Conservation (phyloP, 2,329 filamentous ascomycete species). For the Cladophialophora bantiana region DNA sequence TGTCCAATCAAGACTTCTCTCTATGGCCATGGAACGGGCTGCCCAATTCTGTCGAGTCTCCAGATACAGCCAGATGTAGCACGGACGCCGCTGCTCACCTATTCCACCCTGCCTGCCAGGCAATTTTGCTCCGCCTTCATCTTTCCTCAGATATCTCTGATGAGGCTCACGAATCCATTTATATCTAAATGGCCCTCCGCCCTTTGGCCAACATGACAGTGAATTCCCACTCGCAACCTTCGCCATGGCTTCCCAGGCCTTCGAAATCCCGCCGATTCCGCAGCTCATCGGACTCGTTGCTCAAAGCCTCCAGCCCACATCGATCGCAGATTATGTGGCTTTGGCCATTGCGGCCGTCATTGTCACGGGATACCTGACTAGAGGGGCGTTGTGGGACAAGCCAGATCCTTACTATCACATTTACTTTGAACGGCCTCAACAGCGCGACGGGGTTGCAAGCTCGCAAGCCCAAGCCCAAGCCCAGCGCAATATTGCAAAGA, state of each 20-base stretch:
- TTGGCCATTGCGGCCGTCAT: slow-evolving; percentile 48
- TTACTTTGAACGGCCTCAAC: slow-evolving; percentile 59
- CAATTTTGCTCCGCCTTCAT: neutral
- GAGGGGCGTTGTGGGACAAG: slow-evolving; percentile 56
- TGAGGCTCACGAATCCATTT: slow-evolving; percentile 6
- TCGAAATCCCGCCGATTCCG: slow-evolving; percentile 1
- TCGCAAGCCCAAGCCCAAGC: slow-evolving; percentile 4
- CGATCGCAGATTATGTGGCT: slow-evolving; percentile 53
- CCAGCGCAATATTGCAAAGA: slow-evolving; percentile 54
- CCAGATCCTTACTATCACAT: slow-evolving; percentile 59
- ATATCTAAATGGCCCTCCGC: neutral
- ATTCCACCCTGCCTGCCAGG: neutral
- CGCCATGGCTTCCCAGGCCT: neutral
- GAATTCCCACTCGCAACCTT: neutral
- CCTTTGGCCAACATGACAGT: neutral
- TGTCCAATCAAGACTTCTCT: neutral
- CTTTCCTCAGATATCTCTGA: slow-evolving; percentile 1
- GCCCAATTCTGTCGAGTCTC: neutral
- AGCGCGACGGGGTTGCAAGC: slow-evolving; percentile 45
- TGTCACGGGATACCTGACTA: slow-evolving; percentile 51
- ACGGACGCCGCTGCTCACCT: neutral
- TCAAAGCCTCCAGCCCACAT: slow-evolving; percentile 4
- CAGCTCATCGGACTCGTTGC: neutral
- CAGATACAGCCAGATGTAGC: neutral
- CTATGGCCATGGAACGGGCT: neutral